Conservation (phyloP, 1,284 basidiomycete genomes). For the Microbotryomycetes sp. region DNA sequence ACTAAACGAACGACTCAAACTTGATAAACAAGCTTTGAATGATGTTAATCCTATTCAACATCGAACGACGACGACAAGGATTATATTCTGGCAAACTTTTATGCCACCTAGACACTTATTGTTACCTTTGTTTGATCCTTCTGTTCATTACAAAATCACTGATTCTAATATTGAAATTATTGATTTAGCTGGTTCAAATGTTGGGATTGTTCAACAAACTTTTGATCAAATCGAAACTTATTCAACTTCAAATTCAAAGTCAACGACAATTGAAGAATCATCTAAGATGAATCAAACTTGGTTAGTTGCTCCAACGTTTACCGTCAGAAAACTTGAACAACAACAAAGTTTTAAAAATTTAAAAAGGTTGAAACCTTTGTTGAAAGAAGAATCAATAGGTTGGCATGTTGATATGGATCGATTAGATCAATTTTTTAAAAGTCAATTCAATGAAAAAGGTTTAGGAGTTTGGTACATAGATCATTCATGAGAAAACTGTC, state of each 20-base stretch:
- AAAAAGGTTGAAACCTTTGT: too few relatives aligned
- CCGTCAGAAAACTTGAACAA: neutral
- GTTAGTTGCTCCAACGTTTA: conserved; percentile 4
- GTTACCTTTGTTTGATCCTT: conserved; percentile 1
- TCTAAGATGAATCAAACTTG: neutral
- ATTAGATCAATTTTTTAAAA: conserved; percentile 1
- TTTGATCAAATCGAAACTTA: too few relatives aligned
- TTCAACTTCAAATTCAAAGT: neutral
- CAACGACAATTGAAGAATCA: neutral
- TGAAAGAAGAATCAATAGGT: too few relatives aligned
- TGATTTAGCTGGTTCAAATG: too few relatives aligned
- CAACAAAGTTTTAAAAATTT: too few relatives aligned
- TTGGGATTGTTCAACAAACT: neutral
- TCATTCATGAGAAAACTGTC: too few relatives aligned
- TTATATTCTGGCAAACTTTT: conserved; percentile 34
- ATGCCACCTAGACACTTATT: conserved; percentile 33
- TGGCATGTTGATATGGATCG: conserved; percentile 31
- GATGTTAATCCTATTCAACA: conserved; percentile 17
- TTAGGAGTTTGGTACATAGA: neutral
- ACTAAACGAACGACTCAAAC: conserved; percentile 11
- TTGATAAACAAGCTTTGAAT: neutral
- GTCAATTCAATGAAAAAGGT: neutral
- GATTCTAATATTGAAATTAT: neutral
- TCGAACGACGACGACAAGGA: too few relatives aligned
- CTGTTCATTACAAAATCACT: neutral